A percentile compares a stretch with the other conserved stretches of the same genome.
These are phyloP conservation scores for Neonothopanus nambi DNA, from an alignment of 1,284 basidiomycete species.

Conservation along the genomic window DNA sequence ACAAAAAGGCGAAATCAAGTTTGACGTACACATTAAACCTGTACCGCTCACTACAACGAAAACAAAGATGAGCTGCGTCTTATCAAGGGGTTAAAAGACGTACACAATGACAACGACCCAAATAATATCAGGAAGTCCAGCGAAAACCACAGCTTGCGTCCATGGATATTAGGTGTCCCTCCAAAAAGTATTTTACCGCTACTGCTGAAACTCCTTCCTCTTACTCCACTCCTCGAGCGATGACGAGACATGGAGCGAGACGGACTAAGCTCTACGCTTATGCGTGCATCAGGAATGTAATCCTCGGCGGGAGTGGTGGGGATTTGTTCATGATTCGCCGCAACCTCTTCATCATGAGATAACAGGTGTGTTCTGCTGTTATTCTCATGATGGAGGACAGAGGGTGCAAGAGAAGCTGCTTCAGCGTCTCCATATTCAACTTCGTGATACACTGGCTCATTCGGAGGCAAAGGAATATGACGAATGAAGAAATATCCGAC, in stretches of 20 bases:
- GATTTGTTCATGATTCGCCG: conserved; percentile 16
- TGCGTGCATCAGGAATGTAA: conserved; percentile 4
- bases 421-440: conserved; percentile 18
- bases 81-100: conserved; percentile 33
- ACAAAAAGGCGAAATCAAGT: not conserved
- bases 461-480: conserved; percentile 52
- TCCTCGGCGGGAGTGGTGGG: conserved; percentile 15
- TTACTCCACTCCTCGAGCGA: conserved; percentile 8
- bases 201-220: conserved; percentile 9
- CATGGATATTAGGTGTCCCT: conserved; percentile 35
- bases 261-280: conserved; percentile 14
- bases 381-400: conserved; percentile 16
- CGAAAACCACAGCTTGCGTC: conserved; percentile 33
- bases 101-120: conserved; percentile 67
- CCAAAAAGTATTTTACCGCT: conserved; percentile 15
- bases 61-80: conserved; percentile 2
- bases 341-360: conserved; percentile 20
- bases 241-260: conserved; percentile 3
- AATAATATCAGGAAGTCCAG: conserved; percentile 80
- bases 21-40: conserved; percentile 80
- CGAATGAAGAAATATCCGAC: conserved; percentile 65
- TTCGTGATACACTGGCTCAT: conserved; percentile 13
- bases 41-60: conserved; percentile 73
- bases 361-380: conserved; percentile 20
- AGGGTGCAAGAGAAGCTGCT: conserved; percentile 15